These are phyloP conservation scores for Secale cereale DNA, from an alignment of 176 grass and related monocot species.

Conservation along the genomic window DNA sequence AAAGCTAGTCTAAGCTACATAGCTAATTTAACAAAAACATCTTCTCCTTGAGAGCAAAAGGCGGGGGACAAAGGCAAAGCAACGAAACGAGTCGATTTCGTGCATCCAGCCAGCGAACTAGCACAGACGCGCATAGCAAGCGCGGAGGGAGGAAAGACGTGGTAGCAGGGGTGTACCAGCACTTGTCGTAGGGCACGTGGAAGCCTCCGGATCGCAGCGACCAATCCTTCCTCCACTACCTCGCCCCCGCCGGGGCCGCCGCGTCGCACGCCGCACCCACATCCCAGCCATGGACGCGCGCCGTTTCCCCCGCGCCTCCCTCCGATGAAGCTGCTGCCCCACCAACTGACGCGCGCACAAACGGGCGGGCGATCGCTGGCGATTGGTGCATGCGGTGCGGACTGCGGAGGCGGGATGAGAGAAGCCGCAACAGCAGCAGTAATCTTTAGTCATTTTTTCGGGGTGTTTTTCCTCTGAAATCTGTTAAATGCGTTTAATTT, in stretches of 20 bases:
- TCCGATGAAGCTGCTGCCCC: background rate
- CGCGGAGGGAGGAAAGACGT: background rate
- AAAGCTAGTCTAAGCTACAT: too few relatives aligned
- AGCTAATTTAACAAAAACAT: too few relatives aligned
- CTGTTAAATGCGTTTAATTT: too few relatives aligned
- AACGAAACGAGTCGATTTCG: too few relatives aligned
- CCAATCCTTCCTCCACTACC: conserved; percentile 85
- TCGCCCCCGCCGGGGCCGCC: conserved; percentile 14
- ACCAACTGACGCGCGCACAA: background rate
- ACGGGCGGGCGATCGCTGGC: background rate
- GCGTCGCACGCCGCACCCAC: conserved; percentile 34
- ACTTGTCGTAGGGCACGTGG: conserved; percentile 74
- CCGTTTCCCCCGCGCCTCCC: background rate
- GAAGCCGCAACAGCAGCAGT: background rate
- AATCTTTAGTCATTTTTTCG: too few relatives aligned
- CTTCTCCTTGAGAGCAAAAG: too few relatives aligned
- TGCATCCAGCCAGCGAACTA: too few relatives aligned
- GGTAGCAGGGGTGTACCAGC: conserved; percentile 51
- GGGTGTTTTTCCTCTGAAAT: too few relatives aligned
- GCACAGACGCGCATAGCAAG: too few relatives aligned
- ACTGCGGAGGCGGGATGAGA: conserved; percentile 15
- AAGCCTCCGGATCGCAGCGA: conserved; percentile 70
- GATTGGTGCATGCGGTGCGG: conserved; percentile 20
- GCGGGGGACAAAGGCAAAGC: too few relatives aligned
- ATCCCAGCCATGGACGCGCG: conserved; percentile 16